These are phyloP conservation scores for Daldinia concentrica DNA, from an alignment of 495 filamentous ascomycete species.

Conservation along the genomic window DNA sequence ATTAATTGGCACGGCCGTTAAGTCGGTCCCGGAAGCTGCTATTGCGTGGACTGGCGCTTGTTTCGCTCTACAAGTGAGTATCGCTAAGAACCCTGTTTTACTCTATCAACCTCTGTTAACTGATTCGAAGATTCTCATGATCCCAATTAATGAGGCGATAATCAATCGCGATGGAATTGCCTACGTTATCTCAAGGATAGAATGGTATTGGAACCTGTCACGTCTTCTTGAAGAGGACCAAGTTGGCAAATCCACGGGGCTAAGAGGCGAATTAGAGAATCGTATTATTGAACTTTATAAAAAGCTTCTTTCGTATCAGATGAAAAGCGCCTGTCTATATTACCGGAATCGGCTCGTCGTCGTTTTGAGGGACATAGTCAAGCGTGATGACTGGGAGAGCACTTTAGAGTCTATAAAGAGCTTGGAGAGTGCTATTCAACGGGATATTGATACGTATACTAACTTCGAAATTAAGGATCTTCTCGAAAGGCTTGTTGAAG, in stretches of 20 bases:
- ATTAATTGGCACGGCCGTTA: background rate
- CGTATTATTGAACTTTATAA: background rate
- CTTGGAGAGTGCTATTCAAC: background rate
- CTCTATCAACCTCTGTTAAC: background rate
- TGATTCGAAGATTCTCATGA: background rate
- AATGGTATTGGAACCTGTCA: background rate
- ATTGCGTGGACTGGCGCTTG: background rate
- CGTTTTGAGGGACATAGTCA: background rate
- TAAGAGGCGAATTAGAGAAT: background rate
- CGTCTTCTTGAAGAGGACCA: background rate
- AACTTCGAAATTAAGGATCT: background rate
- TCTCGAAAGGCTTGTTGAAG: background rate
- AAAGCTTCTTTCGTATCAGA: background rate
- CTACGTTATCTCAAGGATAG: background rate
- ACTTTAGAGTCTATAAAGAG: background rate
- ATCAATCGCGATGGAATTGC: background rate
- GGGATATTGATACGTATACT: background rate
- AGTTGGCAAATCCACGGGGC: background rate
- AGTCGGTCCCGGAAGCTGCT: background rate
- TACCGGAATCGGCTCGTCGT: background rate
- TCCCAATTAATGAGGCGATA: too few relatives aligned
- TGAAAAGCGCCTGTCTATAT: background rate
- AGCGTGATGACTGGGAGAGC: background rate
- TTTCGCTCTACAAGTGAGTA: background rate
- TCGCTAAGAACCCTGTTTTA: too few relatives aligned